phyloP scores from a whole-genome alignment of 2,329 filamentous ascomycete species.

The Aspergillus sp. region DNA sequence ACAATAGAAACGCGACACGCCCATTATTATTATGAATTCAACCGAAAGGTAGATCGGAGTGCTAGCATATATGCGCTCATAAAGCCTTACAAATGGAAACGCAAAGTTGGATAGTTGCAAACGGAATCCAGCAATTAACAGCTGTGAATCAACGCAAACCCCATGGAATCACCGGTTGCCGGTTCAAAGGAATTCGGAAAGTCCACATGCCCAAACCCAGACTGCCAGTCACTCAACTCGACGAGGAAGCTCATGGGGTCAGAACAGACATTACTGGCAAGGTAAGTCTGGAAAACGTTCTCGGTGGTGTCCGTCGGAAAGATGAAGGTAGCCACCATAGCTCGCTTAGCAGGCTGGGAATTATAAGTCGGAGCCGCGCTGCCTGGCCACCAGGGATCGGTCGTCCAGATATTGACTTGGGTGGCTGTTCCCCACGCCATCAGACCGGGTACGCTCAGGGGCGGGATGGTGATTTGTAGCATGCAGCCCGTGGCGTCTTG shows the following conservation, averaged over 20 bases:
- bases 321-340: slow-evolving; percentile 5
- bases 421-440: slow-evolving; percentile 7
- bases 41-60: too few relatives aligned
- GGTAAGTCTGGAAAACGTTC: background rate
- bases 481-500: slow-evolving; percentile 9
- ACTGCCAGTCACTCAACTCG: slow-evolving; percentile 10
- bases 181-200: slow-evolving; percentile 8
- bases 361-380: slow-evolving; percentile 6
- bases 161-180: slow-evolving; percentile 3
- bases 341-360: slow-evolving; percentile 1
- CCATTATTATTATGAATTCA: slow-evolving; percentile 1
- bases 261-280: slow-evolving; percentile 7
- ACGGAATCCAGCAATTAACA: too few relatives aligned
- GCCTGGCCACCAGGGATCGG: slow-evolving; percentile 2
- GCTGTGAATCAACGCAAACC: slow-evolving; percentile 10
- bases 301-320: slow-evolving; percentile 6
- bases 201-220: slow-evolving; percentile 3
- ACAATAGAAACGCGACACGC: too few relatives aligned
- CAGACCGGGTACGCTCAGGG: slow-evolving; percentile 3
- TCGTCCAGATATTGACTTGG: slow-evolving; percentile 10
- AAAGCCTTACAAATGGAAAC: too few relatives aligned
- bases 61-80: too few relatives aligned
- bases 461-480: slow-evolving; percentile 8
- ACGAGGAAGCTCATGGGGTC: slow-evolving; percentile 11
- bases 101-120: too few relatives aligned